Evolutionary conservation across 1,139 yeast species (phyloP).

Genomic region (Geotrichum candidum): DNA sequence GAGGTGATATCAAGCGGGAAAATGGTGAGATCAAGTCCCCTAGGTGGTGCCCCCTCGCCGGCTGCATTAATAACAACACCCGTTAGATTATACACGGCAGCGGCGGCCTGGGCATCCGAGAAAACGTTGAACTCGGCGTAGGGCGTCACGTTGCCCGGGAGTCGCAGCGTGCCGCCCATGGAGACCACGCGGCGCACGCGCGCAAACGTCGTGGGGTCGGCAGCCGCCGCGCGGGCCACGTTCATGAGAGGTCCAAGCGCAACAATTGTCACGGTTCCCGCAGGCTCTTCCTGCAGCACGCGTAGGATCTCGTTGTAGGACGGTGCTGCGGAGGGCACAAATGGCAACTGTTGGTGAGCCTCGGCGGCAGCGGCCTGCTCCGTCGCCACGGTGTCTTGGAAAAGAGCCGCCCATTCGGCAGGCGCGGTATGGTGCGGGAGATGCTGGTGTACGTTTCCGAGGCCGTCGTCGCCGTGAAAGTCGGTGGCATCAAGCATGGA

Average conservation of each 20-base stretch:
- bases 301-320: conserved; percentile 36
- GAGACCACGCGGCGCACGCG: conserved; percentile 35
- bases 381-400: conserved; percentile 15
- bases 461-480: conserved; percentile 40
- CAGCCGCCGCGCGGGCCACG: conserved; percentile 38
- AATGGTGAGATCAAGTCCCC: conserved; percentile 31
- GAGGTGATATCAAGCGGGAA: conserved; percentile 40
- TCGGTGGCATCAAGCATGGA: conserved; percentile 36
- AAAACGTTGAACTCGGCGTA: conserved; percentile 40
- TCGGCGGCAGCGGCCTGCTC: not conserved
- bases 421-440: conserved; percentile 37
- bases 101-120: conserved; percentile 40
- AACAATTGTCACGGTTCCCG: conserved; percentile 35
- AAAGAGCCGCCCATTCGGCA: conserved; percentile 28
- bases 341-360: conserved; percentile 25
- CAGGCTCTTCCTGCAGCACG: conserved; percentile 33
- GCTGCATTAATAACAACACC: conserved; percentile 18
- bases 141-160: conserved; percentile 40
- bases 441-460: conserved; percentile 36
- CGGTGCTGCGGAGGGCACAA: conserved; percentile 30
- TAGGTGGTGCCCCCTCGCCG: conserved; percentile 17
- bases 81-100: conserved; percentile 36
- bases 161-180: conserved; percentile 39
- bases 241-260: conserved; percentile 42
- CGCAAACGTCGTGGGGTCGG: conserved; percentile 36